Base-by-base conservation (phyloP, 129 eudicot genomes). In the Centaurea solstitialis region DNA sequence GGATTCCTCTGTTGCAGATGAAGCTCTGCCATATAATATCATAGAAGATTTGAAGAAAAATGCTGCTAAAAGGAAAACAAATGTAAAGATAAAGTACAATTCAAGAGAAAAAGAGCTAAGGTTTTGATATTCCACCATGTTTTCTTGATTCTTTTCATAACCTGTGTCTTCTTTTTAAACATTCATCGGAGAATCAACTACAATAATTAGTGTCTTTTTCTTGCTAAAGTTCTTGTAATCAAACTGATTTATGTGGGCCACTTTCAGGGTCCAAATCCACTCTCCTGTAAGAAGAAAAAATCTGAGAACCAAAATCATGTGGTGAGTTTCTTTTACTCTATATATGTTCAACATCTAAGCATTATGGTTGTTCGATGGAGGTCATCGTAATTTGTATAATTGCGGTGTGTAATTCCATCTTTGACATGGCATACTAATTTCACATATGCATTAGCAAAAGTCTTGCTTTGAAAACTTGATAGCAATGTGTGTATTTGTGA, bases 201-300 rank as follows among this genome's bases (percentile, higher is more conserved):
- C 45, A 40, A 7, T 40, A 6, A 26, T 40, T 40, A 40, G 47
- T 10, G 12, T 41, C 47, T 41, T 41, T 41, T 9, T 41, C 47
- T 41, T 41, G 47, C 11, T 41, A 41, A 41, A 41, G 59, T 18
- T 30, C 40, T 66, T 35, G 33, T 68, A 69, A 30, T 21, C 17
- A 61, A 47, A 15, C 23, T 18, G 2, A 72, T 18, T 38, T 47
- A 7, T 73, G 45, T 47, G 39, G 62, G 35, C 45, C 24, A 64
- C 70, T 78, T 85, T 43, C 89, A 94, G 98, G 98, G 97, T 77
- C 96, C 96, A 18, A 94, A 94, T 73, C 97, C 97, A 45, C 91
- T 92, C 13, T 92, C 98, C 12, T 88, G 97, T 80, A 90, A 88
- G 87, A 88, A 89, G 89, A 94, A 94, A 81, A 88, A 87, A 83